Evolutionary conservation across 2,329 filamentous ascomycete species (phyloP), one percentile per base, ranked within the genome.

Genomic region (Microcera coccophila): DNA sequence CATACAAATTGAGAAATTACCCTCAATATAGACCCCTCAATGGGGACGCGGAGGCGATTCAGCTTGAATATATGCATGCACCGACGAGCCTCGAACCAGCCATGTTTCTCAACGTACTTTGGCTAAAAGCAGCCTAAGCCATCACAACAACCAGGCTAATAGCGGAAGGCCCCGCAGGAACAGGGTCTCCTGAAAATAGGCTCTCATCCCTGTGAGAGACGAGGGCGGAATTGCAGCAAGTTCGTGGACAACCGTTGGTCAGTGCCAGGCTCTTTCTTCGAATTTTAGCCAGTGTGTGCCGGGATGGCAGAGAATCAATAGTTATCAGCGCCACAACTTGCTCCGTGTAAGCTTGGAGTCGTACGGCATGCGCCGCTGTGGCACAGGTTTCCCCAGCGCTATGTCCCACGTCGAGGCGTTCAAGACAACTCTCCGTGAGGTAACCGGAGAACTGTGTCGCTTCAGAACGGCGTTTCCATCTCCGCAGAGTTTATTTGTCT

Each of bases 111-210:
- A 45, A 43, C 39, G 41, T 33, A 41, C 29, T 32, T 36, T 32
- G 17, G 46, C 54, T 54, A 49, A 54, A 56, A 56, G 54, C 49
- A 53, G 49, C 38, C 19, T 38, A 29, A 21, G 15, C 18, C 34
- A 14, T 32, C 29, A 32, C 29, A 17, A 15, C 29, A 32, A n/a
- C 29, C 29, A 32, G 15, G 8, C 29, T 5, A 32, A 14, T 8
- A 8, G 29, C 12, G 29, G n/a, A 5, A 5, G 15, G 7, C 29
- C 29, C 29, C 29, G 29, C 29, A 32, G 9, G 29, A 32, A 17
- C 12, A 32, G 22, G 22, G 22, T 12, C 22, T 26, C 22, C 22
- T 26, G 7, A 12, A 12, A 7, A 12, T 26, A 26, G 22, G 22
- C 12, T 26, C 22, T 26, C 12, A 26, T 7, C 22, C 22, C 22